Percentiles rank a stretch among this genome's conserved stretches.
Conservation (phyloP, 1,284 basidiomycete genomes). For the Wolfiporia cocos region DNA sequence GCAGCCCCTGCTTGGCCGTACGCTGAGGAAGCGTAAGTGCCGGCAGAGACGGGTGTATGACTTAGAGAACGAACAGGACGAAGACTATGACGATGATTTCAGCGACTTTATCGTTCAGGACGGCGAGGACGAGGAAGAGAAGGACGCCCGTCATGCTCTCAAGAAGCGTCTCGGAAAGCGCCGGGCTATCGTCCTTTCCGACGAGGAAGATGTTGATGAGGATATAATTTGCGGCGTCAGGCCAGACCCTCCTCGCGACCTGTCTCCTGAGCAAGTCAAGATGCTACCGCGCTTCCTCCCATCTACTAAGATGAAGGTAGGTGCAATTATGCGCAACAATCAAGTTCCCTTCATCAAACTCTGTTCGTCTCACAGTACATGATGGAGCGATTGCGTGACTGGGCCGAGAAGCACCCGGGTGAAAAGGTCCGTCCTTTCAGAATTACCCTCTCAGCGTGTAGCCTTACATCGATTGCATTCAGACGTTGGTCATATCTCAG, state of each 20-base stretch:
- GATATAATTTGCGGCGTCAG: conserved; percentile 37
- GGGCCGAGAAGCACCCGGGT: conserved; percentile 39
- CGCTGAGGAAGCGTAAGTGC: conserved; percentile 8
- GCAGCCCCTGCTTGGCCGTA: conserved; percentile 7
- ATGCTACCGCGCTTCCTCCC: conserved; percentile 45
- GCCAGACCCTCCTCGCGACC: conserved; percentile 12
- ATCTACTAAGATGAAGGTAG: conserved; percentile 61
- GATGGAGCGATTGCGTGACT: conserved; percentile 41
- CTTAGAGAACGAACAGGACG: conserved; percentile 24
- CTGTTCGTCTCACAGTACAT: conserved; percentile 33
- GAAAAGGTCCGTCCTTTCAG: conserved; percentile 45
- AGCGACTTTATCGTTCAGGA: conserved; percentile 48
- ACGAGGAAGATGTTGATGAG: conserved; percentile 32
- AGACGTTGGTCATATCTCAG: conserved; percentile 55
- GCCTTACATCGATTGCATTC: no score
- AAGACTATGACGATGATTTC: conserved; percentile 34
- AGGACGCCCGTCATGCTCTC: conserved; percentile 30
- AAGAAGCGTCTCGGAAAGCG: conserved; percentile 28
- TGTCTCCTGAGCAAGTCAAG: conserved; percentile 28
- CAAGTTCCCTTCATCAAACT: conserved; percentile 2
- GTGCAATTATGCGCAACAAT: conserved; percentile 6
- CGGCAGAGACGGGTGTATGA: conserved; percentile 19
- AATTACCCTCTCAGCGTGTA: no score
- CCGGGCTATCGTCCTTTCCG: conserved; percentile 31
- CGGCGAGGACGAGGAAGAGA: conserved; percentile 37